These are phyloP conservation scores for Mycosphaerelloides madeirae DNA, from an alignment of 2,329 filamentous ascomycete genomes.

Conservation along the genomic window DNA sequence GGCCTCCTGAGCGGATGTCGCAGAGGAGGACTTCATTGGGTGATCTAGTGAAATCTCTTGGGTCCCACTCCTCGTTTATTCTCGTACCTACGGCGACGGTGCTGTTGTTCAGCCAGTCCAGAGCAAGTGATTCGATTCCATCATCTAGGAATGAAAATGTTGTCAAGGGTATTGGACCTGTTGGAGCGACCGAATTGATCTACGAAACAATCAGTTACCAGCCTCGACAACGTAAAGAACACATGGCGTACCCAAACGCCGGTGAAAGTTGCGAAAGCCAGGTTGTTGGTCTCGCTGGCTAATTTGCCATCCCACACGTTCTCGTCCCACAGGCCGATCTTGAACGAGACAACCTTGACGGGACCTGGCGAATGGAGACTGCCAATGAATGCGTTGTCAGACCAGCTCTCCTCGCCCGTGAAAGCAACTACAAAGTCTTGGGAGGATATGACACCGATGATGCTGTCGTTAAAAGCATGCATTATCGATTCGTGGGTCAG, in stretches of 20 bases:
- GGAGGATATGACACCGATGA: neutral
- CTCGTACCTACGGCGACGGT: conserved; percentile 1
- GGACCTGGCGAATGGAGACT: neutral
- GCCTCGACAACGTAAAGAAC: neutral
- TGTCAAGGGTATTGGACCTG: neutral
- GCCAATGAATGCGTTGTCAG: conserved; percentile 3
- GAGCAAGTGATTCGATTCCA: neutral
- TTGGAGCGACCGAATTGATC: no score
- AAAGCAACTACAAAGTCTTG: conserved; percentile 1
- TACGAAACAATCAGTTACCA: no score
- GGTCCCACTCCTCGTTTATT: neutral
- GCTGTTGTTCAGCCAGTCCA: neutral
- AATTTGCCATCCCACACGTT: conserved; percentile 11
- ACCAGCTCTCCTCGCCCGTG: neutral
- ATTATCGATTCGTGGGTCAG: neutral
- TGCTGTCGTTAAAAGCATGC: conserved; percentile 7
- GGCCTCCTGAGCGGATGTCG: conserved; percentile 11
- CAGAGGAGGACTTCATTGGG: conserved; percentile 13
- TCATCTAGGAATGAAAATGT: neutral
- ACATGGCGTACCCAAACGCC: neutral
- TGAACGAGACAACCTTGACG: neutral
- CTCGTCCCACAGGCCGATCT: conserved; percentile 1
- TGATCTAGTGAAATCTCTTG: neutral
- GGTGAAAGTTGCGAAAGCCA: conserved; percentile 4
- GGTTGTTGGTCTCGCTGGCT: neutral